A percentile compares a stretch with the other conserved stretches of the same genome.
Evolutionary conservation across 129 eudicot genomes (phyloP).

Genomic region (Artemisia argyi): DNA sequence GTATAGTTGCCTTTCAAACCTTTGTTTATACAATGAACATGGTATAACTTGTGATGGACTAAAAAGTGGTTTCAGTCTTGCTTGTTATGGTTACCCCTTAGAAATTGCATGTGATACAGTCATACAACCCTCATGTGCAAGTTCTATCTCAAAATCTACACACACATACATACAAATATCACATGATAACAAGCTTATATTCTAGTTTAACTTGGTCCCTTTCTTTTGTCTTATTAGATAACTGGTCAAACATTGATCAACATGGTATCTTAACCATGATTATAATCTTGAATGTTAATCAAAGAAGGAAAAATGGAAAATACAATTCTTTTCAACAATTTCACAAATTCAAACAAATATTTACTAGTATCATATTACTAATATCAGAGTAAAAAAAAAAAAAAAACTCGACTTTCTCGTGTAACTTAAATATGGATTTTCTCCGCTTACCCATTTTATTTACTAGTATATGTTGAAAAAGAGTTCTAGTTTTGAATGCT

Average conservation of each 20-base stretch:
- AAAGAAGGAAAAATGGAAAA: too few species aligned
- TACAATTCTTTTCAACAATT: too few species aligned
- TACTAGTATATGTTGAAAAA: too few species aligned
- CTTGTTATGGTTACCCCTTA: not conserved
- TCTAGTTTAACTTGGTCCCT: slow-evolving; percentile 16
- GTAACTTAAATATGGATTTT: too few species aligned
- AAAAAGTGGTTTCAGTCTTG: slow-evolving; percentile 21
- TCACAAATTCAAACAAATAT: too few species aligned
- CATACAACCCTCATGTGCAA: slow-evolving; percentile 18
- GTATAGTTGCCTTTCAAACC: not conserved
- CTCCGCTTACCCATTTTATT: too few species aligned
- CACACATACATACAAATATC: slow-evolving; percentile 20
- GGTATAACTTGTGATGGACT: slow-evolving; percentile 30
- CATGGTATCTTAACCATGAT: not conserved
- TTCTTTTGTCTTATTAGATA: slow-evolving; percentile 7
- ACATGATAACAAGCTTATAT: slow-evolving; percentile 22
- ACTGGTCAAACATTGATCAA: slow-evolving; percentile 26
- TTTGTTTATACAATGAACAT: slow-evolving; percentile 9
- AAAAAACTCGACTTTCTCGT: too few species aligned
- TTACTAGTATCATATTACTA: too few species aligned
- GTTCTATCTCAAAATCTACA: slow-evolving; percentile 3
- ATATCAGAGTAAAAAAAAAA: too few species aligned
- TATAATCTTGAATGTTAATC: too few species aligned
- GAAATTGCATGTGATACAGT: slow-evolving; percentile 16
- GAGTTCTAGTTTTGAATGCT: too few species aligned